Evolutionary conservation across 345 rosid genomes (phyloP).

Genomic region (Acer saccharum): DNA sequence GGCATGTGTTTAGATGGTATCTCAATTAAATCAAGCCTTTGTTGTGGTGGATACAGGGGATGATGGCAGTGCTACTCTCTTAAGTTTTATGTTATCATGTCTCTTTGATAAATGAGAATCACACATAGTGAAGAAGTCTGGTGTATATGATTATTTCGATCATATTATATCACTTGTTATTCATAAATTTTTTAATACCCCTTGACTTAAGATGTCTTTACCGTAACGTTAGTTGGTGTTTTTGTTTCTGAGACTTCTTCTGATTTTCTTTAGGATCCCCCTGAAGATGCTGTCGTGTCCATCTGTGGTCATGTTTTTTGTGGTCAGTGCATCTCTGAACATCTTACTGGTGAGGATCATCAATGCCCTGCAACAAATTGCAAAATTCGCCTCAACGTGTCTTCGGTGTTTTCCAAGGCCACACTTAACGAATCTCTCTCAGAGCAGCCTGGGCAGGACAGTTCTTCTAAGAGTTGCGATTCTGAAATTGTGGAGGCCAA

Average conservation of each 20-base stretch:
- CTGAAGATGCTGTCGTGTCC: slow-evolving; percentile 95
- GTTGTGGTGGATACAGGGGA: neutral
- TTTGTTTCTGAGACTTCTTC: slow-evolving; percentile 10
- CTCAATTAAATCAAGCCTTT: neutral
- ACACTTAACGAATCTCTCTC: slow-evolving; percentile 40
- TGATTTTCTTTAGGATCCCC: slow-evolving; percentile 67
- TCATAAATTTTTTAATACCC: neutral
- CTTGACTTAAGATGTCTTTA: neutral
- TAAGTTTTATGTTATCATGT: neutral
- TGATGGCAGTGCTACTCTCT: neutral
- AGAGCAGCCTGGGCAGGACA: slow-evolving; percentile 36
- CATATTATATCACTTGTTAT: neutral
- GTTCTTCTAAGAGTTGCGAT: slow-evolving; percentile 32
- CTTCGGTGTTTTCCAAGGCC: slow-evolving; percentile 60
- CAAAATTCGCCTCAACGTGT: slow-evolving; percentile 51
- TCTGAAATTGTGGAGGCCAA: slow-evolving; percentile 36
- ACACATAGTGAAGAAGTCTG: neutral
- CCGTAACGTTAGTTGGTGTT: neutral
- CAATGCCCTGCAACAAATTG: slow-evolving; percentile 70
- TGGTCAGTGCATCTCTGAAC: slow-evolving; percentile 83
- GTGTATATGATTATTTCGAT: neutral
- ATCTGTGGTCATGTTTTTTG: slow-evolving; percentile 94
- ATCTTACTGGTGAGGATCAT: slow-evolving; percentile 70
- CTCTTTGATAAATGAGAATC: neutral
- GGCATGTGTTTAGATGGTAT: neutral